Evolutionary conservation across 176 grass and related monocot species (phyloP).

Genomic region (Carex littledalei): DNA sequence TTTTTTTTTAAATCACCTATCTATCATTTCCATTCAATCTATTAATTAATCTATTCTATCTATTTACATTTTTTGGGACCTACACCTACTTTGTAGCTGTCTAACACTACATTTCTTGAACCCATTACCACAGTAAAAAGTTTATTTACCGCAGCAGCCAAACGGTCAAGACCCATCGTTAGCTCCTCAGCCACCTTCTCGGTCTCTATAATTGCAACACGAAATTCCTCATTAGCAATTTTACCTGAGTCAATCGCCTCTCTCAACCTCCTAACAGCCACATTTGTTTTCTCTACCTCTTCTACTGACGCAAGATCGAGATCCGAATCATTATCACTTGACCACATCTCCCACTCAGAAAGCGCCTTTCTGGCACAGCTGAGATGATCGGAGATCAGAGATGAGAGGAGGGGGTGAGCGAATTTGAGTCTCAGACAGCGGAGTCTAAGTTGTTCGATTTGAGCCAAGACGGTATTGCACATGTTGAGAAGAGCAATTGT

Average conservation of each 20-base stretch:
- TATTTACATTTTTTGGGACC: conserved; percentile 22
- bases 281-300: conserved; percentile 22
- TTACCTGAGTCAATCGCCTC: conserved; percentile 4
- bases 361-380: conserved; percentile 17
- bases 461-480: conserved; percentile 27
- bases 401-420: conserved; percentile 11
- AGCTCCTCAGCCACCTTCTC: conserved; percentile 16
- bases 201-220: neutral
- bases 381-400: neutral
- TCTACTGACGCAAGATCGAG: neutral
- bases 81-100: conserved; percentile 9
- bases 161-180: conserved; percentile 20
- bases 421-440: conserved; percentile 10
- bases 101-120: conserved; percentile 17
- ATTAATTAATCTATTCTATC: neutral
- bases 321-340: neutral
- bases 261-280: conserved; percentile 18
- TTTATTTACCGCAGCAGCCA: conserved; percentile 10
- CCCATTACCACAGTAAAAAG: conserved; percentile 13
- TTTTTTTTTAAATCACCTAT: too few relatives aligned
- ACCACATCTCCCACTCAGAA: conserved; percentile 1
- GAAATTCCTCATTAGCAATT: neutral
- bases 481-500: conserved; percentile 32
- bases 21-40: neutral
- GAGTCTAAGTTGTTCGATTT: conserved; percentile 17